phyloP scores from a whole-genome alignment of 192 early-diverging fungal species.

The Geranomyces michiganensis region DNA sequence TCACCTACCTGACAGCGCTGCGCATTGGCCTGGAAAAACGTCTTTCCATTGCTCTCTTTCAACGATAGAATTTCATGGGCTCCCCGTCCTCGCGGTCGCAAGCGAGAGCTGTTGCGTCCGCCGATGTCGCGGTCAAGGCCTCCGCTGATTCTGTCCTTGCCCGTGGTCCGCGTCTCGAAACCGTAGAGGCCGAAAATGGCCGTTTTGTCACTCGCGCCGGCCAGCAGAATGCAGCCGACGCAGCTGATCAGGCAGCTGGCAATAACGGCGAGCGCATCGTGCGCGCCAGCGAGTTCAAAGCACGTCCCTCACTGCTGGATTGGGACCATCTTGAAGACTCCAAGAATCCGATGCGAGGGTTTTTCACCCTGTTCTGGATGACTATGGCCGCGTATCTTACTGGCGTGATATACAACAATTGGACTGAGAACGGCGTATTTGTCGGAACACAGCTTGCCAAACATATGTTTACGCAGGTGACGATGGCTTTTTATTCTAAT shows the following conservation, averaged over 20 bases:
- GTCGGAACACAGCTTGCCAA: conserved; percentile 53
- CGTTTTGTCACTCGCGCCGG: conserved; percentile 16
- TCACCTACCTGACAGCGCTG: too few relatives aligned
- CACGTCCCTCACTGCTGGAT: conserved; percentile 42
- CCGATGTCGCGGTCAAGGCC: conserved; percentile 4
- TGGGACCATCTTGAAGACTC: conserved; percentile 33
- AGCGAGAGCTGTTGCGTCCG: too few relatives aligned
- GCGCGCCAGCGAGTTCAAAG: conserved; percentile 33
- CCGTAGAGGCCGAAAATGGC: conserved; percentile 9
- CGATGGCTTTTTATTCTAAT: conserved; percentile 1
- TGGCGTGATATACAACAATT: conserved; percentile 59
- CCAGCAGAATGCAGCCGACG: not conserved
- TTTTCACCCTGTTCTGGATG: conserved; percentile 84
- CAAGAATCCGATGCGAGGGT: conserved; percentile 62
- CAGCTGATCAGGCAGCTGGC: not conserved
- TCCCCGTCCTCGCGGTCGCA: too few relatives aligned
- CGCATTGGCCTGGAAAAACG: too few relatives aligned
- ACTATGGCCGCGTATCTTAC: conserved; percentile 72
- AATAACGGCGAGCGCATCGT: not conserved
- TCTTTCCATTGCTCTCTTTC: too few relatives aligned
- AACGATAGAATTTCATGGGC: too few relatives aligned
- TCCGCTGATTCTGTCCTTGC: conserved; percentile 7
- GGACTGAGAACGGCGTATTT: conserved; percentile 54
- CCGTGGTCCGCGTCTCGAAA: conserved; percentile 24
- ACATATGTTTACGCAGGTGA: conserved; percentile 46